Conservation (phyloP, 2,329 filamentous ascomycete genomes). For the Albifimbria verrucaria region DNA sequence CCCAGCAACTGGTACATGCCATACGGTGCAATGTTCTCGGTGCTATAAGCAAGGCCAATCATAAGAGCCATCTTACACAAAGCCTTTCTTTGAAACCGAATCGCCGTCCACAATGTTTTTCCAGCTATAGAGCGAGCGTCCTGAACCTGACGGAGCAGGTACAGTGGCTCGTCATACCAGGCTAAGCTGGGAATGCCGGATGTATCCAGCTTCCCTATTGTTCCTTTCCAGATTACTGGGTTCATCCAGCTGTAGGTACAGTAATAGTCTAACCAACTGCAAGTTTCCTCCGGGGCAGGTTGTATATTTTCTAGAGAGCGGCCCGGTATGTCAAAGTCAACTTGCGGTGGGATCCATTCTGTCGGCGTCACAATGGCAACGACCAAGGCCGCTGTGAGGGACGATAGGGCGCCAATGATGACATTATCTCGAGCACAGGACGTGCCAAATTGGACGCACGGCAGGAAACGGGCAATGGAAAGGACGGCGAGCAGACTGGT, state of each 20-base stretch:
- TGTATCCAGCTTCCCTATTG: slow-evolving; percentile 40
- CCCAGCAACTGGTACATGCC: slow-evolving; percentile 51
- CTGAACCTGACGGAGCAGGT: slow-evolving; percentile 42
- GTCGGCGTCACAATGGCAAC: slow-evolving; percentile 44
- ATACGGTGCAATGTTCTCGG: slow-evolving; percentile 51
- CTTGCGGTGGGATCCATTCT: slow-evolving; percentile 45
- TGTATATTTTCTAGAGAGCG: slow-evolving; percentile 29
- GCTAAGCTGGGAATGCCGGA: slow-evolving; percentile 46
- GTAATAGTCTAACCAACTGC: slow-evolving; percentile 51
- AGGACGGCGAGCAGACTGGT: slow-evolving; percentile 33
- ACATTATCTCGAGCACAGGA: slow-evolving; percentile 25
- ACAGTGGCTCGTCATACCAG: slow-evolving; percentile 53
- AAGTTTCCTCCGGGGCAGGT: slow-evolving; percentile 49
- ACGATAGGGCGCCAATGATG: slow-evolving; percentile 30
- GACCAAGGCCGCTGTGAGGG: slow-evolving; percentile 32
- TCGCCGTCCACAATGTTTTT: slow-evolving; percentile 42
- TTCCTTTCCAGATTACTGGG: slow-evolving; percentile 45
- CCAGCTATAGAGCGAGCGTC: slow-evolving; percentile 38
- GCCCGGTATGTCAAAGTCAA: slow-evolving; percentile 34
- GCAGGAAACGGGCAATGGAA: slow-evolving; percentile 34
- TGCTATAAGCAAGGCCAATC: slow-evolving; percentile 30
- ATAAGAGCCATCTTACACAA: slow-evolving; percentile 43
- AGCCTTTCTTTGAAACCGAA: slow-evolving; percentile 40
- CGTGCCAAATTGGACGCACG: slow-evolving; percentile 37
- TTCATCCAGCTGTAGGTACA: slow-evolving; percentile 50